Conservation (phyloP, 257 asterid genomes). For the Cynanchum wilfordii region DNA sequence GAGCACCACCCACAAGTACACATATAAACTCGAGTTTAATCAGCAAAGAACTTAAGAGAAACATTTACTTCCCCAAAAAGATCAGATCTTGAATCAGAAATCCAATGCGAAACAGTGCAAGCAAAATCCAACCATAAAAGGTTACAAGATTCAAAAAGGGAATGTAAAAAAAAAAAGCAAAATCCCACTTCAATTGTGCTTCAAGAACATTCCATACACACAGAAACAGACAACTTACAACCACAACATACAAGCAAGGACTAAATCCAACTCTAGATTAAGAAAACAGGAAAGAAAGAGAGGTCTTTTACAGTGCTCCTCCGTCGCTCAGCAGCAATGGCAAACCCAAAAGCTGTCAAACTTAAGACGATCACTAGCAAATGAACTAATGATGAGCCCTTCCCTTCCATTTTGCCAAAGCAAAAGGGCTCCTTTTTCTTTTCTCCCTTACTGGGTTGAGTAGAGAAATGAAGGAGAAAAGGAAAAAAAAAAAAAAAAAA, state of each 20-base stretch:
- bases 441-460: not conserved
- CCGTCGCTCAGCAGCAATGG: constrained; percentile 95
- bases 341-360: constrained; percentile 79
- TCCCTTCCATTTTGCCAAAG: constrained; percentile 33
- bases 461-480: not conserved
- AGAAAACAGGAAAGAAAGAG: constrained; percentile 1
- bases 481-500: not conserved
- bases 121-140: not conserved
- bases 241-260: not conserved
- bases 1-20: not conserved
- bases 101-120: not conserved
- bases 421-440: not conserved
- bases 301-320: constrained; percentile 57
- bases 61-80: constrained; percentile 3
- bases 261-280: not conserved
- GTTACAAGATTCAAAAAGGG: not conserved
- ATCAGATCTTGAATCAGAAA: constrained; percentile 20
- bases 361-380: constrained; percentile 63
- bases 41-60: not conserved
- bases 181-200: constrained; percentile 9
- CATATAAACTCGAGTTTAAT: not conserved
- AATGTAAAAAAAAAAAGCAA: not conserved
- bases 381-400: constrained; percentile 84
- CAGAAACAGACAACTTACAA: not conserved
- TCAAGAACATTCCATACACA: constrained; percentile 1